Conservation (phyloP, 768 basidiomycete species). For the Tulasnella sp. region DNA sequence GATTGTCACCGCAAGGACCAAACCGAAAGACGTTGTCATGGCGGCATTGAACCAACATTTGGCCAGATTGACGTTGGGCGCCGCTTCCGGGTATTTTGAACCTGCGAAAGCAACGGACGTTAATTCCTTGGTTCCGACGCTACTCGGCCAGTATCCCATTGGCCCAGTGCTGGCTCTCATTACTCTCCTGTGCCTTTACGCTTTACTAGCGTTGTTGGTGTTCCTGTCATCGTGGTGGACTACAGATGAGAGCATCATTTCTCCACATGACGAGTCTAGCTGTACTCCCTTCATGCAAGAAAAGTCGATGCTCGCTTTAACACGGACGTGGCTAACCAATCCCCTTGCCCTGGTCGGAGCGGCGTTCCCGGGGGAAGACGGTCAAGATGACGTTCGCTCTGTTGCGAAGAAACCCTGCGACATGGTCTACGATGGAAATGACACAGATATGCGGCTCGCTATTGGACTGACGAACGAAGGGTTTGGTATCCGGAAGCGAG, state of each 20-base stretch:
- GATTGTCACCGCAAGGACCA: neutral
- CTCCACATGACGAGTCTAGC: neutral
- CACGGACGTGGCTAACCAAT: neutral
- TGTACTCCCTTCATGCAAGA: neutral
- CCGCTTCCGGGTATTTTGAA: neutral
- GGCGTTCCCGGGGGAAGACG: neutral
- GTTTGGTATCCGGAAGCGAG: neutral
- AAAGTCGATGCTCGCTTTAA: neutral
- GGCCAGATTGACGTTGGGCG: neutral
- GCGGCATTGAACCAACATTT: neutral
- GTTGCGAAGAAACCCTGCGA: neutral
- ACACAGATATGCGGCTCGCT: neutral
- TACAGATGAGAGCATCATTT: neutral
- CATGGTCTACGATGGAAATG: neutral
- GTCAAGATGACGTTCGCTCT: neutral
- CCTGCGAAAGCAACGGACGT: neutral
- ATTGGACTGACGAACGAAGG: neutral
- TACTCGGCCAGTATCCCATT: neutral
- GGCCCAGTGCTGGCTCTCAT: neutral
- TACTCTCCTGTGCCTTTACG: neutral
- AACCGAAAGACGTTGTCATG: neutral
- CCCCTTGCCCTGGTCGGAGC: neutral
- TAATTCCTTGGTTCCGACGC: neutral
- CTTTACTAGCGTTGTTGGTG: neutral
- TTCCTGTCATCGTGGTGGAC: neutral